A percentile compares a stretch with the other conserved stretches of the same genome.
These are phyloP conservation scores for Cicer bijugum DNA, from an alignment of 306 rosid species.

Conservation along the genomic window DNA sequence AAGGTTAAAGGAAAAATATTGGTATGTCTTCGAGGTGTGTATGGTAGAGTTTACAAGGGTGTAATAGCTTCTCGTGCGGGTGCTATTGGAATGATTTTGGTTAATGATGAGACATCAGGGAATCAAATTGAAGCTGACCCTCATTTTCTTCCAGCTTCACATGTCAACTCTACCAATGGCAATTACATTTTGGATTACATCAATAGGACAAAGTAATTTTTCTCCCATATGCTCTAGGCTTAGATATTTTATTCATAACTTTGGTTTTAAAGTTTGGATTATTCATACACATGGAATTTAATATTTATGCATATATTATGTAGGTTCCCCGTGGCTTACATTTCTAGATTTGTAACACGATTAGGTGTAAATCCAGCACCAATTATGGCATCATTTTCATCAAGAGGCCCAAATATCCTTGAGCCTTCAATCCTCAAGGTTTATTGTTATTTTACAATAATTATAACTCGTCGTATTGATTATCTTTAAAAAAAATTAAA, in stretches of 20 bases:
- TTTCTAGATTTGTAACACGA: slow-evolving; percentile 51
- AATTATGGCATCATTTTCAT: slow-evolving; percentile 68
- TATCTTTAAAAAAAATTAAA: background rate
- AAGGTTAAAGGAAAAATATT: slow-evolving; percentile 71
- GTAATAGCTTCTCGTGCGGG: slow-evolving; percentile 49
- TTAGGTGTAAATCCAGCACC: slow-evolving; percentile 56
- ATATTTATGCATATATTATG: background rate
- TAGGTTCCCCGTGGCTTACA: slow-evolving; percentile 61
- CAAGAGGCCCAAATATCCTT: slow-evolving; percentile 67
- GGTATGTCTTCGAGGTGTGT: slow-evolving; percentile 56
- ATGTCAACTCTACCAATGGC: slow-evolving; percentile 49
- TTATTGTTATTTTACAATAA: background rate
- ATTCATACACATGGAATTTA: background rate
- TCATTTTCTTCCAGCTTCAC: slow-evolving; percentile 62
- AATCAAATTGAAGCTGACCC: slow-evolving; percentile 43
- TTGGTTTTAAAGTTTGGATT: background rate
- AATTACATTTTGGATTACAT: slow-evolving; percentile 47
- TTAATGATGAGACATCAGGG: background rate
- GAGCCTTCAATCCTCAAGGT: slow-evolving; percentile 69
- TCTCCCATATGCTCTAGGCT: background rate
- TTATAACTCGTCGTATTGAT: background rate
- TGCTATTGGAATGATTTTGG: slow-evolving; percentile 72
- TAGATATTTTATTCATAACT: background rate
- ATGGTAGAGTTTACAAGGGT: slow-evolving; percentile 48
- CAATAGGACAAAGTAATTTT: slow-evolving; percentile 54